Evolutionary conservation across 1,139 yeast genomes (phyloP).

Genomic region (Candida sojae): DNA sequence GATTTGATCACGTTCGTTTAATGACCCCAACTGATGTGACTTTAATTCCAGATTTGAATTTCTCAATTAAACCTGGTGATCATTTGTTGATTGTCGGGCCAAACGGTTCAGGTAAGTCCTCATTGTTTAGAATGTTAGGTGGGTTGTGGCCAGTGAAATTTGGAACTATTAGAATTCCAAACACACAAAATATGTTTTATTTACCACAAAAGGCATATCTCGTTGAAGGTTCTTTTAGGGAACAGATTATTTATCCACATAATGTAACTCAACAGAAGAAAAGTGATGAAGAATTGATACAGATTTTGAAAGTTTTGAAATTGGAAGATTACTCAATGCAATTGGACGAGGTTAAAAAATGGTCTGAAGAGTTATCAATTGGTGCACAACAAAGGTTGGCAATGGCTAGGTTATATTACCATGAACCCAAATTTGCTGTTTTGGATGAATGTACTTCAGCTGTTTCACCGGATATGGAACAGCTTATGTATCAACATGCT

Average conservation of each 20-base stretch:
- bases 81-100: constrained; percentile 92
- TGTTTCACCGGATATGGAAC: constrained; percentile 88
- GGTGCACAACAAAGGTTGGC: constrained; percentile 96
- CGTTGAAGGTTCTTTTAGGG: constrained; percentile 71
- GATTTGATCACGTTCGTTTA: constrained; percentile 72
- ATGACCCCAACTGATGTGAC: constrained; percentile 85
- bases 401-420: constrained; percentile 90
- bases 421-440: constrained; percentile 89
- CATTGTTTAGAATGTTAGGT: constrained; percentile 85
- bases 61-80: constrained; percentile 77
- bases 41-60: constrained; percentile 64
- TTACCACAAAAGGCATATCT: constrained; percentile 92
- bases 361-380: constrained; percentile 86
- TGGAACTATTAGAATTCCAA: constrained; percentile 67
- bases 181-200: constrained; percentile 73
- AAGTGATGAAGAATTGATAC: constrained; percentile 63
- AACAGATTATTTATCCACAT: constrained; percentile 88
- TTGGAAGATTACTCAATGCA: constrained; percentile 51
- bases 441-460: constrained; percentile 96
- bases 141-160: constrained; percentile 88
- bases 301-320: constrained; percentile 61
- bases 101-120: constrained; percentile 93
- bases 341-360: constrained; percentile 71
- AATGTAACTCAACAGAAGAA: constrained; percentile 57
- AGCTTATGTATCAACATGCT: constrained; percentile 85